These are phyloP conservation scores for Gaeumannomyces tritici DNA, from an alignment of 2,329 filamentous ascomycete genomes.

Conservation along the genomic window DNA sequence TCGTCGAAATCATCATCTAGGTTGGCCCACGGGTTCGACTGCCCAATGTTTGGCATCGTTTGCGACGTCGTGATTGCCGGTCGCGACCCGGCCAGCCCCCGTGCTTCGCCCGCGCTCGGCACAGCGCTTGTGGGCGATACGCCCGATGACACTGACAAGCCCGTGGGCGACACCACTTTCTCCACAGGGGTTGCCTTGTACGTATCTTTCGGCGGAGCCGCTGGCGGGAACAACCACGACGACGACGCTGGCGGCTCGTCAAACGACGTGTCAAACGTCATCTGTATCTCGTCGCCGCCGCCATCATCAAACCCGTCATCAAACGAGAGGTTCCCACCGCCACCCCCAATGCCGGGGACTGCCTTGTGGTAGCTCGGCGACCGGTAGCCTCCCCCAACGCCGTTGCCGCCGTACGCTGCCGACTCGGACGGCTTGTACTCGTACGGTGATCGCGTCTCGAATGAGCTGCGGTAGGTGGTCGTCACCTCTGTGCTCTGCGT, in stretches of 20 bases:
- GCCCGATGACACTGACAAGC: neutral
- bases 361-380: constrained; percentile 3
- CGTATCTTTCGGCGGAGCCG: constrained; percentile 16
- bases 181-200: constrained; percentile 12
- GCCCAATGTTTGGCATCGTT: constrained; percentile 39
- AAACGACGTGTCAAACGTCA: constrained; percentile 64
- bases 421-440: constrained; percentile 13
- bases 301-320: constrained; percentile 23
- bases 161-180: constrained; percentile 11
- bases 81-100: constrained; percentile 11
- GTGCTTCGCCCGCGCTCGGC: neutral
- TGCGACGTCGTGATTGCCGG: constrained; percentile 33
- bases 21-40: constrained; percentile 61
- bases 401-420: constrained; percentile 16
- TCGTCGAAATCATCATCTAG: constrained; percentile 50
- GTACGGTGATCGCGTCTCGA: constrained; percentile 13
- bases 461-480: constrained; percentile 6
- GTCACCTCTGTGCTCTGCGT: constrained; percentile 36
- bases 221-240: neutral
- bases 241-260: constrained; percentile 21
- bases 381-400: constrained; percentile 7
- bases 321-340: constrained; percentile 1
- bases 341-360: constrained; percentile 1
- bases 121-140: neutral
- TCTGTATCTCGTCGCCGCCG: constrained; percentile 41